Conservation (phyloP, 2,329 filamentous ascomycete species). For the Claviceps pazoutovae region DNA sequence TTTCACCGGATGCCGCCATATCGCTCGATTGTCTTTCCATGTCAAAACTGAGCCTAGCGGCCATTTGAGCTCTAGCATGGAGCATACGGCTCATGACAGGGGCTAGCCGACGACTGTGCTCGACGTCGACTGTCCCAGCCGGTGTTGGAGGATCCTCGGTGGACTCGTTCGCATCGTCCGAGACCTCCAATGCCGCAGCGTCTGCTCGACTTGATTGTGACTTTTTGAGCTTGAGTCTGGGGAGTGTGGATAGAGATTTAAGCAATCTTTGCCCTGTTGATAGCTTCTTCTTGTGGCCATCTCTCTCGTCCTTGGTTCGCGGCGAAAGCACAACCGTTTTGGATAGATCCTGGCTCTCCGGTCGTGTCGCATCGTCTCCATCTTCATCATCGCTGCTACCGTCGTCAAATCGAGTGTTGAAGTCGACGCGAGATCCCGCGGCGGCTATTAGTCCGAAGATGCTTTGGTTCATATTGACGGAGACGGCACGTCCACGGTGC, state of each 20-base stretch:
- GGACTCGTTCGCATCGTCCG: conserved; percentile 15
- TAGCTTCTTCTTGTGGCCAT: conserved; percentile 41
- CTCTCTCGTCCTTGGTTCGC: conserved; percentile 16
- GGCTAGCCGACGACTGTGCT: conserved; percentile 35
- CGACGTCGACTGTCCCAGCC: conserved; percentile 10
- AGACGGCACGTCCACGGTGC: conserved; percentile 32
- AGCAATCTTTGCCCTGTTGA: conserved; percentile 49
- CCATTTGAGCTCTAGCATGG: conserved; percentile 54
- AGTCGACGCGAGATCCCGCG: conserved; percentile 69
- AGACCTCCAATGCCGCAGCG: conserved; percentile 21
- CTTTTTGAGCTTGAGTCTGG: conserved; percentile 28
- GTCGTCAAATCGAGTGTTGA: conserved; percentile 65
- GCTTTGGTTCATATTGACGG: conserved; percentile 79
- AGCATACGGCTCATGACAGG: conserved; percentile 69
- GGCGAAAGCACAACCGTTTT: conserved; percentile 28
- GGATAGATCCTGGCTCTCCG: conserved; percentile 30
- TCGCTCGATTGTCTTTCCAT: conserved; percentile 32
- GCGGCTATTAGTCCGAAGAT: conserved; percentile 87
- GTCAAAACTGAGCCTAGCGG: conserved; percentile 43
- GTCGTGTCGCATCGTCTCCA: conserved; percentile 25
- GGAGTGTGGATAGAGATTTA: conserved; percentile 49
- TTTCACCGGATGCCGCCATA: conserved; percentile 17
- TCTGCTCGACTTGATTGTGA: conserved; percentile 28
- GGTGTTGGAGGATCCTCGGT: conserved; percentile 11
- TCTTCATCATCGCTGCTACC: conserved; percentile 75